Evolutionary conservation across 1,139 yeast genomes (phyloP).

Genomic region (Nakaseomyces delphensis): DNA sequence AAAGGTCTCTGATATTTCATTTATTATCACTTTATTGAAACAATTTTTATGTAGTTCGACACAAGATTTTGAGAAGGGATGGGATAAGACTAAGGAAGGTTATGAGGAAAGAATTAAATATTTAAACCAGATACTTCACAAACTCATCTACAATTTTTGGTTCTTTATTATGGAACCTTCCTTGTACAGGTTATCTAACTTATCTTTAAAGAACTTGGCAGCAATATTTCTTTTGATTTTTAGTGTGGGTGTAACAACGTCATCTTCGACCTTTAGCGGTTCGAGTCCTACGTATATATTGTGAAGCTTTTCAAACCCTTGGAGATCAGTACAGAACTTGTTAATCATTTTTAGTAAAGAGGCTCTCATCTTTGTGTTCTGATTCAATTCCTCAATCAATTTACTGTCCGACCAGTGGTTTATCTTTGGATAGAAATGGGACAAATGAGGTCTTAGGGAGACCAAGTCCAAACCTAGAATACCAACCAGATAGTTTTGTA

Average conservation of each 20-base stretch:
- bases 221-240: conserved; percentile 62
- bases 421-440: conserved; percentile 13
- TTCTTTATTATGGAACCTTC: conserved; percentile 41
- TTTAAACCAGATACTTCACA: too few species aligned
- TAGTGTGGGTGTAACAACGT: conserved; percentile 65
- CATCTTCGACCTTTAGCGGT: conserved; percentile 57
- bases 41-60: too few species aligned
- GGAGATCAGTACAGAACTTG: conserved; percentile 27
- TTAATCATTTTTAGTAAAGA: conserved; percentile 27
- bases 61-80: background rate
- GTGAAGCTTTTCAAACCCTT: conserved; percentile 56
- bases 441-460: conserved; percentile 23
- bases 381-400: conserved; percentile 27
- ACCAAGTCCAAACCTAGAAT: conserved; percentile 52
- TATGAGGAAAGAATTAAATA: too few species aligned
- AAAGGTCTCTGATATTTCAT: too few species aligned
- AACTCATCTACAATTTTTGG: conserved; percentile 22
- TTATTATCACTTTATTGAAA: too few species aligned
- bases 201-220: conserved; percentile 40
- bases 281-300: conserved; percentile 53
- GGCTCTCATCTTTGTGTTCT: conserved; percentile 19
- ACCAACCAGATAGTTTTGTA: conserved; percentile 52
- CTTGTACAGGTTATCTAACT: conserved; percentile 47
- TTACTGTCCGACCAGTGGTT: conserved; percentile 22
- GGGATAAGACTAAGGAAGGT: background rate